A percentile compares a stretch with the other conserved stretches of the same genome.
These are phyloP conservation scores for Boletus subcaerulescens DNA, from an alignment of 768 basidiomycete genomes.

Conservation along the genomic window DNA sequence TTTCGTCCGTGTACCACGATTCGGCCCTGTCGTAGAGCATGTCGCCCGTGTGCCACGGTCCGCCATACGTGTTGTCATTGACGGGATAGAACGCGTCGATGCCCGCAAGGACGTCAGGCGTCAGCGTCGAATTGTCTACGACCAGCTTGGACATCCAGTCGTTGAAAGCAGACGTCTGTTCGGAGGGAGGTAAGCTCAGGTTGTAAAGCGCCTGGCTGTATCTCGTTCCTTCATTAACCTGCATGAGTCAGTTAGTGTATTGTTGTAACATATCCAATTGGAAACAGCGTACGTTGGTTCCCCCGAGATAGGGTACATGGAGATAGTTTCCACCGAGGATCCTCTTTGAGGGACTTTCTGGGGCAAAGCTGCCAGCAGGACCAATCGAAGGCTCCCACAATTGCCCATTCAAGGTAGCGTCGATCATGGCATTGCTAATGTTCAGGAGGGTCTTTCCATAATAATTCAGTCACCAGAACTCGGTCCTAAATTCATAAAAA, in stretches of 20 bases:
- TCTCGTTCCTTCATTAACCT: constrained; percentile 16
- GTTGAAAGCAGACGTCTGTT: constrained; percentile 45
- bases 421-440: constrained; percentile 46
- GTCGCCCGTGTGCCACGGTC: constrained; percentile 57
- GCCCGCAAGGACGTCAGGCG: constrained; percentile 33
- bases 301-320: constrained; percentile 53
- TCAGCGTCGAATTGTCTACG: constrained; percentile 44
- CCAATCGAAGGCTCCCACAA: constrained; percentile 59
- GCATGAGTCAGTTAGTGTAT: neutral
- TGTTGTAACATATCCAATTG: neutral
- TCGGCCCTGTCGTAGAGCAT: constrained; percentile 54
- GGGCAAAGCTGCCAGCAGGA: constrained; percentile 46
- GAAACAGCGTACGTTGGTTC: constrained; percentile 44
- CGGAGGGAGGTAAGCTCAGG: constrained; percentile 37
- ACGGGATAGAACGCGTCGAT: constrained; percentile 45
- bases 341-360: constrained; percentile 43
- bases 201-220: constrained; percentile 28
- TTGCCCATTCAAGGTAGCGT: constrained; percentile 45
- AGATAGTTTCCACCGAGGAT: constrained; percentile 49
- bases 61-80: constrained; percentile 45
- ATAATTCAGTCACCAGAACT: neutral
- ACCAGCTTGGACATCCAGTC: constrained; percentile 46
- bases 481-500: neutral
- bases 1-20: constrained; percentile 57
- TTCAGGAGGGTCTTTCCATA: constrained; percentile 43